A percentile compares a stretch with the other conserved stretches of the same genome.
Conservation (phyloP, 257 asterid genomes). For the Solanum phureja region DNA sequence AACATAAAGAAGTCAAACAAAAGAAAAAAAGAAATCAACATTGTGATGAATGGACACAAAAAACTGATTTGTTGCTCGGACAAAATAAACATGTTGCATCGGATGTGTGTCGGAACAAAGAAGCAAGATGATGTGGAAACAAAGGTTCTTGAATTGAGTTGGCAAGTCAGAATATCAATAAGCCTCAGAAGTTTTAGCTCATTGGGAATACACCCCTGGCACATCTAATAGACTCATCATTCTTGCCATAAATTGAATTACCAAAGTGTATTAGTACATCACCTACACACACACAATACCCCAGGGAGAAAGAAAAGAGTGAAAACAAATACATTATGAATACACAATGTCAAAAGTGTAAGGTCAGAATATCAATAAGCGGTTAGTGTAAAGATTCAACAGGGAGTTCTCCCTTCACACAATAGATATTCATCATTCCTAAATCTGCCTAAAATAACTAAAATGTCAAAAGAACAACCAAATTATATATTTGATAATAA, state of each 20-base stretch:
- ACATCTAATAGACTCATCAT: background rate
- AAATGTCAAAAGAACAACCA: background rate
- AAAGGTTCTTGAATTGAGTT: background rate
- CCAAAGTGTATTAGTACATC: background rate
- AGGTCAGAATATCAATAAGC: conserved; percentile 42
- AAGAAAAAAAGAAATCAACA: background rate
- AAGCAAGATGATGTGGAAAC: background rate
- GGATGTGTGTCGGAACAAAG: background rate
- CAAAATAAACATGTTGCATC: background rate
- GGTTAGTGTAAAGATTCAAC: conserved; percentile 1
- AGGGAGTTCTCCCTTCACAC: background rate
- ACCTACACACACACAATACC: background rate
- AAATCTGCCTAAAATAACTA: background rate
- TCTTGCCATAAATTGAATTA: background rate
- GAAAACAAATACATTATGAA: background rate
- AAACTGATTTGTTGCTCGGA: background rate
- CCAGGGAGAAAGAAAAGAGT: background rate
- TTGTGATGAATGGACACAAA: background rate
- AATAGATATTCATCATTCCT: background rate
- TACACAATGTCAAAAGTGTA: too few species aligned
- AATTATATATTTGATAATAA: background rate
- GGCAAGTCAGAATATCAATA: background rate
- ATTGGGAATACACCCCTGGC: background rate
- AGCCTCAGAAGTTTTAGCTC: background rate
- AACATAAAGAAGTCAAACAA: background rate